These are phyloP conservation scores for Elsinoe australis DNA, from an alignment of 2,329 filamentous ascomycete genomes.

Conservation along the genomic window DNA sequence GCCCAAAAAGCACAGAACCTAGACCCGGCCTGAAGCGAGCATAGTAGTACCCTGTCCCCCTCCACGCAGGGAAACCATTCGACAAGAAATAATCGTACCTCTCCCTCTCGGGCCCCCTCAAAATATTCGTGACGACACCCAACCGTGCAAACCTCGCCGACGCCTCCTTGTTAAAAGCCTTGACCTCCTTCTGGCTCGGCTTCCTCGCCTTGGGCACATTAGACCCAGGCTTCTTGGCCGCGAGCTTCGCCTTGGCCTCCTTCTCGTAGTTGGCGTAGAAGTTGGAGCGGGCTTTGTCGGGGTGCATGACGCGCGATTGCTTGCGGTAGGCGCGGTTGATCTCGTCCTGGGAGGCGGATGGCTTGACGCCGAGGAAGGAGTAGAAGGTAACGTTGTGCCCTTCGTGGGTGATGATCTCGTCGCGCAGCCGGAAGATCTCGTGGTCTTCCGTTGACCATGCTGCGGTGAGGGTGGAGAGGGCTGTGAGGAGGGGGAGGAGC, in stretches of 20 bases:
- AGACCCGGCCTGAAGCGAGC: constrained; percentile 84
- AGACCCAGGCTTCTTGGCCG: constrained; percentile 45
- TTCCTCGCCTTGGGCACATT: constrained; percentile 61
- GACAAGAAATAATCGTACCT: constrained; percentile 90
- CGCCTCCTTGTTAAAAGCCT: constrained; percentile 70
- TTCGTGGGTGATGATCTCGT: constrained; percentile 71
- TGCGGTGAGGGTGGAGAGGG: constrained; percentile 58
- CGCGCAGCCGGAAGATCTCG: constrained; percentile 91
- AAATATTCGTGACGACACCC: constrained; percentile 74
- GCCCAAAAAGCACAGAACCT: constrained; percentile 70
- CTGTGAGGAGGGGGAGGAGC: constrained; percentile 60
- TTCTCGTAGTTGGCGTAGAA: constrained; percentile 63
- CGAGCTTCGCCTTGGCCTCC: constrained; percentile 32
- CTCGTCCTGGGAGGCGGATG: constrained; percentile 70
- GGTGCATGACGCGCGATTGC: constrained; percentile 74
- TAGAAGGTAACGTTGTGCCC: constrained; percentile 83
- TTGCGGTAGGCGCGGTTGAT: constrained; percentile 93
- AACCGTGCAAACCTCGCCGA: constrained; percentile 77
- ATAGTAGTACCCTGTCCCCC: constrained; percentile 98
- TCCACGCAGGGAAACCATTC: constrained; percentile 94
- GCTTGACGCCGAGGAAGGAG: constrained; percentile 72
- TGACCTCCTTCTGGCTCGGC: constrained; percentile 66
- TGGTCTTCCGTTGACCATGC: constrained; percentile 95
- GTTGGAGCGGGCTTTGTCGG: constrained; percentile 87
- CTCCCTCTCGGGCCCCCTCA: constrained; percentile 70